Evolutionary conservation across 2,329 filamentous ascomycete genomes (phyloP).

Genomic region (Alternaria angustiovoidea): DNA sequence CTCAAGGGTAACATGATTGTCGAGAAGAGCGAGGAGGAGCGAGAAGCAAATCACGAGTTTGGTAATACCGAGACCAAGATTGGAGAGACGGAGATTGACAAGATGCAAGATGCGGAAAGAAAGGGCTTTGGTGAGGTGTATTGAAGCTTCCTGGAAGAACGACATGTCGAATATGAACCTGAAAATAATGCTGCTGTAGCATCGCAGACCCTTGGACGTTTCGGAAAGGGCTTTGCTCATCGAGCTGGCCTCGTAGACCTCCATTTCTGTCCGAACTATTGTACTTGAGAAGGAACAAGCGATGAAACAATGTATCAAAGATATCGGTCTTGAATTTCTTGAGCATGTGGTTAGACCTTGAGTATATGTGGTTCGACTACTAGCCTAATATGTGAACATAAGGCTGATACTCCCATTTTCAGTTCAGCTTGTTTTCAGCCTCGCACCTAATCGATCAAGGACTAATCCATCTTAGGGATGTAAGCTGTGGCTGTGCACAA

Average conservation of each 20-base stretch:
- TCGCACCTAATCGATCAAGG: no score
- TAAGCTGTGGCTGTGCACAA: neutral
- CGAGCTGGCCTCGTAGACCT: neutral
- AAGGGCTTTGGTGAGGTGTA: conserved; percentile 47
- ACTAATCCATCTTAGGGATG: neutral
- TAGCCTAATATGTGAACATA: no score
- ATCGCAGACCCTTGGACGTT: neutral
- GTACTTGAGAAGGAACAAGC: neutral
- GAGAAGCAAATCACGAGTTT: conserved; percentile 26
- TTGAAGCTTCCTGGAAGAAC: conserved; percentile 15
- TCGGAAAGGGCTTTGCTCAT: neutral
- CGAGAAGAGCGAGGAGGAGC: conserved; percentile 37
- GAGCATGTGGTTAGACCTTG: neutral
- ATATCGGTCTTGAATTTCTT: neutral
- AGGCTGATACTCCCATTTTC: no score
- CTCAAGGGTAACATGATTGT: conserved; percentile 47
- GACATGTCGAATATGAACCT: neutral
- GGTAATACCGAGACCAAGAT: conserved; percentile 25
- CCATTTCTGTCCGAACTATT: neutral
- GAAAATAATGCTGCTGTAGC: neutral
- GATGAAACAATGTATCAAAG: no score
- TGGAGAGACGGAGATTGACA: conserved; percentile 37
- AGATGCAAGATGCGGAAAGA: conserved; percentile 40
- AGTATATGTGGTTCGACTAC: no score
- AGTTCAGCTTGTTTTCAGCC: no score